Base-by-base conservation (phyloP, 148 eudicot genomes). In the Heliosperma pusillum region DNA sequence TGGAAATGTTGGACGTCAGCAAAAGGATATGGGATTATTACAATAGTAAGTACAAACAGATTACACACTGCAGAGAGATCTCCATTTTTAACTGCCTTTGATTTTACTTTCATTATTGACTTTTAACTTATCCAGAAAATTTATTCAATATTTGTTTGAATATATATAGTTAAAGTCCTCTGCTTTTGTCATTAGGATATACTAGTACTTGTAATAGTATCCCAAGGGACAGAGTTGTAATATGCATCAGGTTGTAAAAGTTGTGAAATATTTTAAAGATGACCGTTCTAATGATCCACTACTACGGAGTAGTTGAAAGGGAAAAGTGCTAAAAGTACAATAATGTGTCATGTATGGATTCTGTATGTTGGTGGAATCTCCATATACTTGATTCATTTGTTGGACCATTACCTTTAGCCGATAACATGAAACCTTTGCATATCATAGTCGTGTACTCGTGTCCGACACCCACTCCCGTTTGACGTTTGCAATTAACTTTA, bases 31-130 rank as follows among this genome's bases (percentile, higher is more conserved):
- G 76, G 25, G 5, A 36, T 44, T 53, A 55, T 75, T 72, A 9
- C 30, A 20, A 27, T 27, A 47, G 74, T 78, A 56, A 27, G 44
- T 73, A 66, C 26, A 50, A 47, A 61, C 73, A 45, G 77, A 74
- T 74, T 67, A 45, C 56, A 21, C 53, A 13, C 57, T 59, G 64
- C 29, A 70, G 62, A 65, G 67, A 72, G 72, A 50, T 50, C 15
- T 36, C 55, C 55, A 50, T 50, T 50, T 50, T 10, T 61, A 25
- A 61, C 66, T 24, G 66, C 29, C 66, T 61, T 24, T 21, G 30
- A 61, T 61, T 50, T 50, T 50, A 50, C 55, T 50, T 50, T 50
- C 19, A 50, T 50, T 50, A 1, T 50, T 50, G 55, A 50, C 17
- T 50, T 50, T 16, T 12, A 50, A 50, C 17, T 13, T 50, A 15